phyloP scores from a whole-genome alignment of 2,329 filamentous ascomycete species.

The Neospermospora avenae region DNA sequence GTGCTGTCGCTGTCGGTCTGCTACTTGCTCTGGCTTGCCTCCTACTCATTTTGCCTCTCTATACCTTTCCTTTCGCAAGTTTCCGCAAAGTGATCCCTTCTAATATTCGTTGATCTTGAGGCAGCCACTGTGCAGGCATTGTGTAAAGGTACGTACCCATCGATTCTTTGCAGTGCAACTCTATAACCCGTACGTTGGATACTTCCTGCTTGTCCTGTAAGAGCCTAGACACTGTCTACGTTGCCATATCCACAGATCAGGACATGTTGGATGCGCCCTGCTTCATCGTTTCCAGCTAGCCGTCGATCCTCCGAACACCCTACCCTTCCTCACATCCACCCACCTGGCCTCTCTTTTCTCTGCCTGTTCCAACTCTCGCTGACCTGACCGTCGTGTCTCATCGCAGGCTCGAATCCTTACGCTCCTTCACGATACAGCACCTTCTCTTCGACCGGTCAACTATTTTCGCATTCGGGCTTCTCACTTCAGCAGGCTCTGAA shows the following conservation, averaged over 20 bases:
- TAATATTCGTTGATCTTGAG: slow-evolving; percentile 27
- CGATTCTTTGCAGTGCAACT: not conserved
- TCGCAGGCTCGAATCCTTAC: slow-evolving; percentile 29
- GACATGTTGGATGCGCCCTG: slow-evolving; percentile 17
- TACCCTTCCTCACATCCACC: slow-evolving; percentile 7
- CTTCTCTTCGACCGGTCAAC: slow-evolving; percentile 18
- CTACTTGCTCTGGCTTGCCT: slow-evolving; percentile 5
- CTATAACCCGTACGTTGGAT: not conserved
- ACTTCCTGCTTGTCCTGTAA: not conserved
- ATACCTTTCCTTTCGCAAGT: slow-evolving; percentile 19
- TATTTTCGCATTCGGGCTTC: slow-evolving; percentile 23
- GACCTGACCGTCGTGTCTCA: slow-evolving; percentile 17
- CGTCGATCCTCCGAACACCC: slow-evolving; percentile 15
- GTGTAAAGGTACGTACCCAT: slow-evolving; percentile 31
- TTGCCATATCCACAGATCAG: slow-evolving; percentile 5
- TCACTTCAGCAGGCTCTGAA: slow-evolving; percentile 38
- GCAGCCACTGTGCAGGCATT: slow-evolving; percentile 36
- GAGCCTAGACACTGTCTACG: not conserved
- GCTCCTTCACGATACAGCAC: slow-evolving; percentile 24
- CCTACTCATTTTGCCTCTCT: slow-evolving; percentile 1
- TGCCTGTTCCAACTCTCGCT: slow-evolving; percentile 19
- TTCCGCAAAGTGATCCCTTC: slow-evolving; percentile 15
- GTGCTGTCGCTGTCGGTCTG: slow-evolving; percentile 3
- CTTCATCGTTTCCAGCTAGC: slow-evolving; percentile 18
- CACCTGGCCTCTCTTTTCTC: not conserved